These are phyloP conservation scores for Fraxinus sp. DNA, from an alignment of 305 asterid genomes.

Conservation along the genomic window DNA sequence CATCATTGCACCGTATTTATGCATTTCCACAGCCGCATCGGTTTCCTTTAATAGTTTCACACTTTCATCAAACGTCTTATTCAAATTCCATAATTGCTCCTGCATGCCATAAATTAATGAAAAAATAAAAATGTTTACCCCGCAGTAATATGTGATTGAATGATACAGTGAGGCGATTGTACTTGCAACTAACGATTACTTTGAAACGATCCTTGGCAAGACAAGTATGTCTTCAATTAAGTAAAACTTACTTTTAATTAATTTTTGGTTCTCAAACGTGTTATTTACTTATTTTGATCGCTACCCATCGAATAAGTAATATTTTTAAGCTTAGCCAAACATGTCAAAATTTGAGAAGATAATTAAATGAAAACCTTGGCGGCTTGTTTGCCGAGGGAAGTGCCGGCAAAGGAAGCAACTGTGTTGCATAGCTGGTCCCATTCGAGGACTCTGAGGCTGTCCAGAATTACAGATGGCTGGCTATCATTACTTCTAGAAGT, in stretches of 20 bases:
- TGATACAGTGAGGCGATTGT: background rate
- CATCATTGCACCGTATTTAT: conserved; percentile 77
- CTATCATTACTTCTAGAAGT: conserved; percentile 10
- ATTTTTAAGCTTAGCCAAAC: background rate
- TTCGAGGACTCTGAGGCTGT: conserved; percentile 83
- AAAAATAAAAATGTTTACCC: background rate
- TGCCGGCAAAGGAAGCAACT: conserved; percentile 86
- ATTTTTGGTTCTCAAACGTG: background rate
- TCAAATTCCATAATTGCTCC: conserved; percentile 70
- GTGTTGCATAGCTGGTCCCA: conserved; percentile 86
- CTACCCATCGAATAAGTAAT: background rate
- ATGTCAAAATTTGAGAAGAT: background rate
- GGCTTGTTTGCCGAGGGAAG: conserved; percentile 66
- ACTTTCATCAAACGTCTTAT: conserved; percentile 57
- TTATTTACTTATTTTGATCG: background rate
- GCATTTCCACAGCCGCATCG: conserved; percentile 88
- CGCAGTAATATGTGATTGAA: background rate
- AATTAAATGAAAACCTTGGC: conserved; percentile 26
- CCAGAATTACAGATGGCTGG: conserved; percentile 50
- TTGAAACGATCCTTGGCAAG: background rate
- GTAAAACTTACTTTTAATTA: background rate
- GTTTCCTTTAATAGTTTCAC: conserved; percentile 70
- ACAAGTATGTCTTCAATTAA: background rate
- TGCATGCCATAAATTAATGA: conserved; percentile 25
- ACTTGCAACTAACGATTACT: background rate